Base-by-base conservation (phyloP, 2,329 filamentous ascomycete species). In the Aurifilum marmelostoma region DNA sequence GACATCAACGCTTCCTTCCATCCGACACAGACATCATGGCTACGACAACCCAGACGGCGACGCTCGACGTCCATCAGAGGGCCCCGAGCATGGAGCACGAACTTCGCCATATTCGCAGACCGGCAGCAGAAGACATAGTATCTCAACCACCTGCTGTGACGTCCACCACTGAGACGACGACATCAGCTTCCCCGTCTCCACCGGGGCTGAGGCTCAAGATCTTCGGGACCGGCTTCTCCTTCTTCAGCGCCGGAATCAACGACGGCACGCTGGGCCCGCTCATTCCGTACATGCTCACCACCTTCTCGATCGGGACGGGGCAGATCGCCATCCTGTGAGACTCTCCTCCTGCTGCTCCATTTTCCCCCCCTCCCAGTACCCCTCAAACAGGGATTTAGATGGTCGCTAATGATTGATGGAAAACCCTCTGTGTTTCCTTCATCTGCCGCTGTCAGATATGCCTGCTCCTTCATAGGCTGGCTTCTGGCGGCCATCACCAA, bases 201-300 rank as follows among this genome's bases (percentile, higher is more conserved):
- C 56, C 29, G 18, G n/a, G 56, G 56, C 56, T 12, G 21, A 67
- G 43, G 58, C 37, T 67, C 34, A 67, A 69, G 43, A 59, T 66
- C 18, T 66, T 84, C 50, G 85, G 85, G 58, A 83, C 85, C 2
- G 85, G 84, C 0, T 85, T 89, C 71, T 88, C 87, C 0, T 91
- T 91, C 79, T 89, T 91, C 74, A 87, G 88, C 39, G 87, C 89
- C 0, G 89, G 89, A 0, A 81, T 87, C 62, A 91, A 90, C 68
- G 89, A 91, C 75, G 89, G 89, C 41, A 89, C 85, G 70, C 79
- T 91, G 0, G 89, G 89, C 2, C 83, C 89, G 1, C 72, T 91
- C 18, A 84, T 91, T 1, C 89, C 89, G 0, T 89, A 91, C 73
- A 82, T 91, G 12, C 82, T 91, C 24, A 18, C 5, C n/a, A 2